Base-by-base conservation (phyloP, 2,329 filamentous ascomycete genomes). In the Shiraia bambusicola region DNA sequence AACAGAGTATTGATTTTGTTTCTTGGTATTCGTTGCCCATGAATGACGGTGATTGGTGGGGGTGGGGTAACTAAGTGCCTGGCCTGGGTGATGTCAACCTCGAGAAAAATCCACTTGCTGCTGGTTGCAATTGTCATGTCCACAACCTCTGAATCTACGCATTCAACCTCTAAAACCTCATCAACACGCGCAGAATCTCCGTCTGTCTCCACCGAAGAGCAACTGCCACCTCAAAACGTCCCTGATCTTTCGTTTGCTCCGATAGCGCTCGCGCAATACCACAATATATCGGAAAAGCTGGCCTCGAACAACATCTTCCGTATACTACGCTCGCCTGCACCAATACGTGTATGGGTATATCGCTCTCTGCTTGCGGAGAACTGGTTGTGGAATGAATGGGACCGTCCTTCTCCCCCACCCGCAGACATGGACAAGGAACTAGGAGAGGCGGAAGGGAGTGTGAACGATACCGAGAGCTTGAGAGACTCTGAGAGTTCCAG, bases 281-380 rank as follows among this genome's bases (percentile, higher is more conserved):
- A 58, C 48, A 44, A 40, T 43, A 40, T 58, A 17, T 29, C 34
- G 28, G 41, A 54, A 40, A 52, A 51, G 34, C 48, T 58, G 49
- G 56, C 55, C 48, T 39, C 49, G 35, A 57, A 58, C 55, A 54
- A 54, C 38, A 26, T 54, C 43, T 54, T 48, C 27, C 49, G 56
- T 39, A 55, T 61, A 37, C 52, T 62, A 13, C 51, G 50, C 40
- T 52, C 55, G 30, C 59, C 58, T 16, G 56, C 53, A 15, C 56
- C 55, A 11, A 52, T 61, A 22, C 58, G 59, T 37, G 45, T 55
- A 27, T 60, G 54, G 58, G 50, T 58, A 6, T 63, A 60, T 36
- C 50, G 49, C 38, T 54, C 49, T 16, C 45, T 61, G 32, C 47
- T 61, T 15, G 44, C 38, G 28, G 56, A 61, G 37, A 39, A 54